Percentiles rank a stretch among this genome's conserved stretches.
Conservation (phyloP, 2,329 filamentous ascomycete genomes). For the Ampelomyces quisqualis region DNA sequence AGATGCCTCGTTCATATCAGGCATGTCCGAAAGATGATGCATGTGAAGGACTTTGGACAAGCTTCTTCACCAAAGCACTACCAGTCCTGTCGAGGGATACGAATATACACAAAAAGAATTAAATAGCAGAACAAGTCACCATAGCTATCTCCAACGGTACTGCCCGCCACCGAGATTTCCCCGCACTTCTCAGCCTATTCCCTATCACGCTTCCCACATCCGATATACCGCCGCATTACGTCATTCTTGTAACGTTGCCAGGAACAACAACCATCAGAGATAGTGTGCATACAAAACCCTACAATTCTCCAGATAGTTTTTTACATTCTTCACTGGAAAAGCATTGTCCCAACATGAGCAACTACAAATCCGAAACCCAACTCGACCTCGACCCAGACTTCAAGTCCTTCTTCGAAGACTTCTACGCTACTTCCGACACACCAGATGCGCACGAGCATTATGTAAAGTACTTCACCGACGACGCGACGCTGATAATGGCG, state of each 20-base stretch:
- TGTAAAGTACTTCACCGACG: conserved; percentile 49
- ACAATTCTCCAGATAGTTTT: neutral
- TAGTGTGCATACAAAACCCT: no score
- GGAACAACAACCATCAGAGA: neutral
- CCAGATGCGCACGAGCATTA: conserved; percentile 54
- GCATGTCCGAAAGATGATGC: no score
- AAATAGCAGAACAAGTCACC: no score
- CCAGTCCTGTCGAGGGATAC: no score
- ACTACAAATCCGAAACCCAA: conserved; percentile 41
- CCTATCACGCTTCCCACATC: conserved; percentile 3
- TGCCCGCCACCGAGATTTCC: conserved; percentile 13
- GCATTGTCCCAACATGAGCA: conserved; percentile 20
- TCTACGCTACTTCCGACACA: conserved; percentile 51
- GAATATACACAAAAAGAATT: no score
- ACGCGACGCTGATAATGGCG: conserved; percentile 57
- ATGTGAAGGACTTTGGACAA: no score
- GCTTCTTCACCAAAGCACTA: no score
- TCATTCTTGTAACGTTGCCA: conserved; percentile 2
- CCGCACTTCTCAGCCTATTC: conserved; percentile 3
- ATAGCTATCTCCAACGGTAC: no score
- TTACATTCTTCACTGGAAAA: neutral
- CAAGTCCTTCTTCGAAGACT: conserved; percentile 49
- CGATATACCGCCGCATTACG: conserved; percentile 1
- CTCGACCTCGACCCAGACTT: conserved; percentile 45
- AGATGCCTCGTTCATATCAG: no score